Evolutionary conservation across 1,139 yeast genomes (phyloP), one percentile per base, ranked within the genome.

Genomic region (Geotrichum cucujoidarum): DNA sequence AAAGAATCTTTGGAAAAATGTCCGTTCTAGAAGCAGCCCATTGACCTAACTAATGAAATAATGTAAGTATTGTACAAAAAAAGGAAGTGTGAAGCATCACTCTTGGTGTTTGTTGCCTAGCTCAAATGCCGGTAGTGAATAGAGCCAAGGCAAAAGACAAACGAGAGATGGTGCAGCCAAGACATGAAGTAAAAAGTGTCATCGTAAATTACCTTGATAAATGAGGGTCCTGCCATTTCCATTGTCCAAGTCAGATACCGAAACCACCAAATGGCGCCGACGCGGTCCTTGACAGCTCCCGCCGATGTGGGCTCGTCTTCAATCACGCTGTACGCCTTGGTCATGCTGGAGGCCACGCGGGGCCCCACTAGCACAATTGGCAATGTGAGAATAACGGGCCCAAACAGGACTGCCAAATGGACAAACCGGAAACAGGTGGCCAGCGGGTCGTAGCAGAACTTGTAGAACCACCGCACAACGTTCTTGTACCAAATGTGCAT

Each of bases 21-120:
- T 92, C 99, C 0, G 95, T 86, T 67, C 99, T 77, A n/a, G 96
- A 85, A 2, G 97, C 97, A 0, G 98, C 98, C 99, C 99, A 92
- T 71, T 94, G 98, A 3, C 97, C 98, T 54, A 92, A 74, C 66
- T 61, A 24, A 24, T n/a, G 32, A 20, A 31, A 33, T n/a, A 16
- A 11, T 17, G 14, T 22, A 6, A n/a, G 33, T 30, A n/a, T n/a
- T n/a, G n/a, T n/a, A n/a, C 10, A 25, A 13, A 8, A 13, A 13
- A 7, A 8, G 30, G 30, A n/a, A n/a, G n/a, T n/a, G n/a, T n/a
- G n/a, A n/a, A n/a, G n/a, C n/a, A n/a, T n/a, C n/a, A n/a, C n/a
- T n/a, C n/a, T n/a, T n/a, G n/a, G n/a, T n/a, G n/a, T n/a, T n/a
- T n/a, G n/a, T n/a, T n/a, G n/a, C n/a, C n/a, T n/a, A n/a, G n/a